Percentiles rank a stretch among this genome's conserved stretches.
Conservation (phyloP, 768 basidiomycete species). For the Leccinum pellstonianum region DNA sequence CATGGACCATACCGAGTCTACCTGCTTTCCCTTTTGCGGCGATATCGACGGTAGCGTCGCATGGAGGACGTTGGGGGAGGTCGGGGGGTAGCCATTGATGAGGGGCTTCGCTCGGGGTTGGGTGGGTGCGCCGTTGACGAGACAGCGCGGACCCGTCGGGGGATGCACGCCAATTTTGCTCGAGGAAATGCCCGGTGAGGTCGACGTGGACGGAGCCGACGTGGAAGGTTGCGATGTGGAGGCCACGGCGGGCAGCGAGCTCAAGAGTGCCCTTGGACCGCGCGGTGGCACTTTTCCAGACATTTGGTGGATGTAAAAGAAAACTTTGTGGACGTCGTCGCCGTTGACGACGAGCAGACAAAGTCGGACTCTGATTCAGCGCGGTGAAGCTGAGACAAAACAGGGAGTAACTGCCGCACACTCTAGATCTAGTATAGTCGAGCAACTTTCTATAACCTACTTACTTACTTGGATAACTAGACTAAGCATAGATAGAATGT, state of each 20-base stretch:
- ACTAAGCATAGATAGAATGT: too few species aligned
- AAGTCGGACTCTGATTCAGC: slow-evolving; percentile 1
- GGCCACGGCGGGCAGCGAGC: slow-evolving; percentile 38
- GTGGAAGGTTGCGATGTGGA: slow-evolving; percentile 31
- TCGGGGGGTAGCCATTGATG: slow-evolving; percentile 42
- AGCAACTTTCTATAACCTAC: too few species aligned
- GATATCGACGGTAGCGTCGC: slow-evolving; percentile 33
- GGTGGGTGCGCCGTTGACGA: slow-evolving; percentile 40
- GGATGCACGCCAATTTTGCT: slow-evolving; percentile 53
- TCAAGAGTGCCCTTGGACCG: slow-evolving; percentile 68
- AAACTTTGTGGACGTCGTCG: slow-evolving; percentile 18
- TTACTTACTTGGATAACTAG: not conserved
- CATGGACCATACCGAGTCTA: slow-evolving; percentile 36
- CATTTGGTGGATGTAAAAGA: slow-evolving; percentile 33
- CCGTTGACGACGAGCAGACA: slow-evolving; percentile 24
- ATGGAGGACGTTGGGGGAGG: slow-evolving; percentile 23
- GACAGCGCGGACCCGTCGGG: slow-evolving; percentile 66
- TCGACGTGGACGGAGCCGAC: slow-evolving; percentile 34
- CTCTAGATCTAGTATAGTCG: too few species aligned
- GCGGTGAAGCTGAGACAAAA: slow-evolving; percentile 17
- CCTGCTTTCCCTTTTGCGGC: slow-evolving; percentile 43
- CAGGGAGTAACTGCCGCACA: slow-evolving; percentile 7
- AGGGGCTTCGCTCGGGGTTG: slow-evolving; percentile 40
- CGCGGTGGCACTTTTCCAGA: slow-evolving; percentile 77
- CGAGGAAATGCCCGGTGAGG: slow-evolving; percentile 30